A percentile compares a stretch with the other conserved stretches of the same genome.
phyloP scores from a whole-genome alignment of 768 basidiomycete genomes.

The Tricholoma flavovirens region DNA sequence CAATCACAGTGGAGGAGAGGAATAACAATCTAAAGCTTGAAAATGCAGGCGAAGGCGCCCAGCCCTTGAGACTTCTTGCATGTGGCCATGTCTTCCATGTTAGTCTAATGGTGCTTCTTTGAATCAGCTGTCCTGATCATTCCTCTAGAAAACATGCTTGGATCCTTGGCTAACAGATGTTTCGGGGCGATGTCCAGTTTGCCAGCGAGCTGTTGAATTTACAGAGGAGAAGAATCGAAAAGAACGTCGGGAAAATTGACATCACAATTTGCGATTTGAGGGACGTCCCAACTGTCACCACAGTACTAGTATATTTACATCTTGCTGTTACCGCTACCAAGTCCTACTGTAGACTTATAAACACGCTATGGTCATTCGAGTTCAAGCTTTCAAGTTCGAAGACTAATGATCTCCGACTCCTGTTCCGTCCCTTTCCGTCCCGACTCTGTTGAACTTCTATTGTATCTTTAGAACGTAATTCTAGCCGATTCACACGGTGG shows the following conservation, averaged over 20 bases:
- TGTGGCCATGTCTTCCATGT: conserved; percentile 94
- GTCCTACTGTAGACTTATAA: too few relatives aligned
- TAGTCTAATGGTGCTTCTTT: conserved; percentile 23
- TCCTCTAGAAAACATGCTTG: conserved; percentile 70
- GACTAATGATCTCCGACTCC: too few relatives aligned
- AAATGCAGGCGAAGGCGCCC: conserved; percentile 72
- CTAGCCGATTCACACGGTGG: too few relatives aligned
- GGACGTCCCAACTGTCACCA: too few relatives aligned
- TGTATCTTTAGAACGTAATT: too few relatives aligned
- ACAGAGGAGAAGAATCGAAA: conserved; percentile 21
- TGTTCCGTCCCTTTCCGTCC: too few relatives aligned
- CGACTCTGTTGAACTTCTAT: too few relatives aligned
- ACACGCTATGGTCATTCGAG: too few relatives aligned
- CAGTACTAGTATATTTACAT: not conserved
- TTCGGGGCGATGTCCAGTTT: conserved; percentile 84
- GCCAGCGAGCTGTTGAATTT: conserved; percentile 68
- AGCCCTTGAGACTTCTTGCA: conserved; percentile 66
- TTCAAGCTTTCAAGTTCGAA: too few relatives aligned
- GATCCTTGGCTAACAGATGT: conserved; percentile 87
- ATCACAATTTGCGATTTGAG: not conserved
- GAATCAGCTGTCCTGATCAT: conserved; percentile 5
- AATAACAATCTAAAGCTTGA: conserved; percentile 41
- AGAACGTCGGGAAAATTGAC: not conserved
- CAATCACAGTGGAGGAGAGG: conserved; percentile 2
- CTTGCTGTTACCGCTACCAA: not conserved